Evolutionary conservation across 2,329 filamentous ascomycete genomes (phyloP).

Genomic region (Hypoxylon sp.): DNA sequence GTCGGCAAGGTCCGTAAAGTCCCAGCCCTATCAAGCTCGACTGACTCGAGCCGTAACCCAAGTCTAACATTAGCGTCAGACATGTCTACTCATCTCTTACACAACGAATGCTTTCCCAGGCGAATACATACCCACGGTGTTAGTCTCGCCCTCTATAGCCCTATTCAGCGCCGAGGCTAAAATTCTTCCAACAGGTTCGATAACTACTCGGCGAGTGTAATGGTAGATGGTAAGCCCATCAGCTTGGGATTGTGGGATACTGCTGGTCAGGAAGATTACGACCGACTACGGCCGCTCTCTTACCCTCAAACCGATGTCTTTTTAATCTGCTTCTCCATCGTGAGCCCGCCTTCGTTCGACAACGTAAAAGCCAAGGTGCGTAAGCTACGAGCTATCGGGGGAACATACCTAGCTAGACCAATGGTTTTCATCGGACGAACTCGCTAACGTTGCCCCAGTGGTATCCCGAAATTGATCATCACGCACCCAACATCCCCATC

Average conservation of each 20-base stretch:
- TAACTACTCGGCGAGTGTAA: conserved; percentile 98
- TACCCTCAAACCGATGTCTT: conserved; percentile 99
- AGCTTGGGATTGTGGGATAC: conserved; percentile 98
- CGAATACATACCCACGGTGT: conserved; percentile 99
- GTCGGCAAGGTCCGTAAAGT: conserved; percentile 86
- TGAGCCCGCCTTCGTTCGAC: conserved; percentile 97
- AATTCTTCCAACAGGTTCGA: conserved; percentile 76
- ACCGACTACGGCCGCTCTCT: conserved; percentile 91
- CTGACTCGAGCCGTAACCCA: conserved; percentile 33
- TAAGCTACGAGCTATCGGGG: conserved; percentile 15
- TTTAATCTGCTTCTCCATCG: conserved; percentile 97
- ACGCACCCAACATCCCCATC: conserved; percentile 94
- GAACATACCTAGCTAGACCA: neutral
- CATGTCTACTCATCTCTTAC: conserved; percentile 98
- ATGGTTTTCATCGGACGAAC: neutral
- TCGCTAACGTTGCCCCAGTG: conserved; percentile 68
- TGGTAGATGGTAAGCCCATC: conserved; percentile 98
- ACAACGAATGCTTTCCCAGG: conserved; percentile 99
- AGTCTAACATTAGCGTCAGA: conserved; percentile 66
- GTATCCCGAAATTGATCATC: conserved; percentile 97
- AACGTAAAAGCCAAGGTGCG: conserved; percentile 98
- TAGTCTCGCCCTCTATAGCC: conserved; percentile 54
- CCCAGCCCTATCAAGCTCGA: conserved; percentile 26
- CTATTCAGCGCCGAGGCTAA: conserved; percentile 32
- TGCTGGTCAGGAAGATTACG: conserved; percentile 98